Conservation (phyloP, 2,329 filamentous ascomycete species). For the Neopestalotiopsis rosae region DNA sequence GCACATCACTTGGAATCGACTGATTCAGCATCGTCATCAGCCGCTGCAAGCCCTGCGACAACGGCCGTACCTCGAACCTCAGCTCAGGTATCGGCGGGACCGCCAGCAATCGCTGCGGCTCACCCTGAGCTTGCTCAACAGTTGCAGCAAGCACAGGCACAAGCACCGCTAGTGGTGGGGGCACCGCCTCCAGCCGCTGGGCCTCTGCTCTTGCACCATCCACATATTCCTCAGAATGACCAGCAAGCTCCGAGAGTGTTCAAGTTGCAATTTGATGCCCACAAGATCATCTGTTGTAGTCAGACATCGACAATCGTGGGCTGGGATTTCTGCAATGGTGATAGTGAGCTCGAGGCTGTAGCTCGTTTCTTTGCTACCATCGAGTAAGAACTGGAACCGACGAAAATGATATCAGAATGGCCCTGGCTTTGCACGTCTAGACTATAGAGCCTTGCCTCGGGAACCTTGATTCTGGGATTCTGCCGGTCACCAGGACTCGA, state of each 20-base stretch:
- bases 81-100: slow-evolving; percentile 12
- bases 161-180: slow-evolving; percentile 30
- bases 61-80: slow-evolving; percentile 17
- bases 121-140: slow-evolving; percentile 6
- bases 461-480: too few relatives aligned
- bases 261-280: slow-evolving; percentile 94
- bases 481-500: too few relatives aligned
- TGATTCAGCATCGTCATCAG: neutral
- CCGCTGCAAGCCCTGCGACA: slow-evolving; percentile 19
- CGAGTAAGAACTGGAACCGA: slow-evolving; percentile 41
- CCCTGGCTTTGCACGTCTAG: neutral
- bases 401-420: neutral
- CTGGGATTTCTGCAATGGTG: slow-evolving; percentile 95
- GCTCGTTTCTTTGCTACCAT: slow-evolving; percentile 77
- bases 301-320: slow-evolving; percentile 92
- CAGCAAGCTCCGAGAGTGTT: slow-evolving; percentile 73
- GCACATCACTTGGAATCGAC: neutral
- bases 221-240: slow-evolving; percentile 52
- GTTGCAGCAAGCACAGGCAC: slow-evolving; percentile 29
- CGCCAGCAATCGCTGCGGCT: neutral
- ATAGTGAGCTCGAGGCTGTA: slow-evolving; percentile 79
- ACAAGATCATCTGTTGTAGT: slow-evolving; percentile 92
- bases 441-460: neutral
- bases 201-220: slow-evolving; percentile 41
- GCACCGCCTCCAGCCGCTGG: slow-evolving; percentile 14